Base-by-base conservation (phyloP, 2,329 filamentous ascomycete genomes). In the Diaporthe aspalathi region DNA sequence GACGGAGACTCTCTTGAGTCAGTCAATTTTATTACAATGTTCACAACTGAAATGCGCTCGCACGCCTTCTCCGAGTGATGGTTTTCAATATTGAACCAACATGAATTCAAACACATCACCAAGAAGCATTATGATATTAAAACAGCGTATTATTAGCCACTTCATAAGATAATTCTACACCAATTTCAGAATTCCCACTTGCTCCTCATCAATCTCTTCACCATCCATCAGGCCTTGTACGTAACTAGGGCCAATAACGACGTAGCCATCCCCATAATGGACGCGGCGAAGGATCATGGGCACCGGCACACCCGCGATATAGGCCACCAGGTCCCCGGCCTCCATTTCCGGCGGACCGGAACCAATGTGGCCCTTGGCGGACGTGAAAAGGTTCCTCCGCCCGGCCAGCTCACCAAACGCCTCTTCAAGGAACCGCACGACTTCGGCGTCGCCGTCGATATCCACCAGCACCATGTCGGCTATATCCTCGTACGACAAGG, bases 221-320 rank as follows among this genome's bases (percentile, higher is more conserved):
- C 53, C 53, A 57, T 57, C 53, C 53, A 57, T 57, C 32, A 57
- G 40, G n/a, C 32, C 53, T 57, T 24, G n/a, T 57, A 57, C n/a
- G 38, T 57, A 57, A 57, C 53, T 57, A 57, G 53, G 53, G 32
- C 53, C n/a, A 57, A 57, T n/a, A 14, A 57, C 53, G 11, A 57
- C 40, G 24, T 57, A 57, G 16, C 53, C 32, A 24, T 57, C 53
- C n/a, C 53, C 16, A 1, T 57, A 2, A 24, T 24, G 29, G 24
- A 8, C 5, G 20, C n/a, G 16, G 8, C 32, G 32, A 57, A 40
- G 32, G 22, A 57, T 24, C 53, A 57, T 57, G 32, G 53, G 53
- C 32, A 57, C 53, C 38, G 53, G 53, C 24, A 40, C 53, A n/a
- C 53, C 53, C 22, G 53, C 53, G 32, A 57, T 57, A 57, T 40